These are phyloP conservation scores for Filosporella fistucella DNA, from an alignment of 495 filamentous ascomycete genomes.

Conservation along the genomic window DNA sequence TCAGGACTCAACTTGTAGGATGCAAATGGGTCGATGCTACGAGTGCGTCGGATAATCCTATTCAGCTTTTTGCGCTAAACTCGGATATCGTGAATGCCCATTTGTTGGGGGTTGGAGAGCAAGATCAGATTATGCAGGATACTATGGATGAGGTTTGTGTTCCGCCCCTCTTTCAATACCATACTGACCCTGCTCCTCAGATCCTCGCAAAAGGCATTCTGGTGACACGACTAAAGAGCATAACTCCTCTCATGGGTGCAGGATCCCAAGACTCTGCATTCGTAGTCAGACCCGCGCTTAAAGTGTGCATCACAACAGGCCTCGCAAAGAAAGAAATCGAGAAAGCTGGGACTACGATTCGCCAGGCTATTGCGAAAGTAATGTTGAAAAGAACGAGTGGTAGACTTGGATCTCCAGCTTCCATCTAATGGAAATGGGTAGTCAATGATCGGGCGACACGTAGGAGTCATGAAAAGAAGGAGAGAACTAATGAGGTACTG, in stretches of 20 bases:
- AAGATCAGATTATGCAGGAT: slow-evolving; percentile 83
- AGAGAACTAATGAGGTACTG: too few relatives aligned
- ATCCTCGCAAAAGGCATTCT: slow-evolving; percentile 77
- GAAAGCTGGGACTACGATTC: slow-evolving; percentile 78
- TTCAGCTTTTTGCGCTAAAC: slow-evolving; percentile 80
- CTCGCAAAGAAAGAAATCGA: slow-evolving; percentile 91
- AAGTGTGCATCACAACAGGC: slow-evolving; percentile 82
- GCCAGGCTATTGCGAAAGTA: slow-evolving; percentile 92
- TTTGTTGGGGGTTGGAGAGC: slow-evolving; percentile 61
- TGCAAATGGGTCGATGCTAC: slow-evolving; percentile 91
- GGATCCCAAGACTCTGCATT: slow-evolving; percentile 56
- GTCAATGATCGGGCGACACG: too few relatives aligned
- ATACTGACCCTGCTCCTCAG: slow-evolving; percentile 31
- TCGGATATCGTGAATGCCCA: slow-evolving; percentile 68
- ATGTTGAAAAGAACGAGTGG: too few relatives aligned
- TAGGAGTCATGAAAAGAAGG: too few relatives aligned
- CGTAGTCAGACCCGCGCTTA: slow-evolving; percentile 69
- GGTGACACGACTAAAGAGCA: slow-evolving; percentile 75
- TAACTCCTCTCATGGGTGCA: slow-evolving; percentile 52
- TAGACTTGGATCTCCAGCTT: too few relatives aligned
- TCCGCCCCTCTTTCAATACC: neutral
- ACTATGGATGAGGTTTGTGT: slow-evolving; percentile 79
- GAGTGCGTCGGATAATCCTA: slow-evolving; percentile 76
- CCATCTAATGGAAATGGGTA: too few relatives aligned
- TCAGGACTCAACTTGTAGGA: slow-evolving; percentile 79